These are phyloP conservation scores for Phytophthora sojae DNA, from an alignment of 352 stramenopile species.

Conservation along the genomic window DNA sequence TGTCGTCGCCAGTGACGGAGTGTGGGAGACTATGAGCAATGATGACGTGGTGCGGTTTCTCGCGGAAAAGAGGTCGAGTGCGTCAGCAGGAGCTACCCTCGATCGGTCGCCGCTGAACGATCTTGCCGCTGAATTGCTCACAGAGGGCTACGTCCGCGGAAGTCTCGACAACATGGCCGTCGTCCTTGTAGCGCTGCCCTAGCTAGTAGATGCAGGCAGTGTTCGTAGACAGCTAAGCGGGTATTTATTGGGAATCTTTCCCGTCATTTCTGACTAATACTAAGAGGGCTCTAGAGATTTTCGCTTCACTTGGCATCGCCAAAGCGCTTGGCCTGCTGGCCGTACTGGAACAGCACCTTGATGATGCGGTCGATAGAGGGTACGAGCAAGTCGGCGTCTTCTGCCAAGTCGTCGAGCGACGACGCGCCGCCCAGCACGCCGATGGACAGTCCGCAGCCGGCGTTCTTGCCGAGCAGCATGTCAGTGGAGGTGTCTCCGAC, in stretches of 20 bases:
- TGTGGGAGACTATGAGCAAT: constrained; percentile 79
- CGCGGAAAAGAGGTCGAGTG: constrained; percentile 21
- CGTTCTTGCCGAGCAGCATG: constrained; percentile 83
- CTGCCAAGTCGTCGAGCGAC: constrained; percentile 80
- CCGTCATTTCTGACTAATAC: constrained; percentile 6
- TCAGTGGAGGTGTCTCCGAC: constrained; percentile 89
- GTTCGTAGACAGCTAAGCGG: constrained; percentile 20
- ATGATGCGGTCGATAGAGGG: constrained; percentile 78
- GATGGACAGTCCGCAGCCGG: constrained; percentile 77
- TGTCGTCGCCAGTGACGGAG: constrained; percentile 76
- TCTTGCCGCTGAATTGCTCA: constrained; percentile 80
- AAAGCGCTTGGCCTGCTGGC: constrained; percentile 73
- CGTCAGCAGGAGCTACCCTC: constrained; percentile 41
- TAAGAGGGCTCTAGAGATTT: constrained; percentile 17
- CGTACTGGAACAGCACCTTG: constrained; percentile 88
- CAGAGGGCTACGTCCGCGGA: constrained; percentile 94
- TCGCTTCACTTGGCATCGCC: constrained; percentile 41
- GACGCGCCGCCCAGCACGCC: constrained; percentile 83
- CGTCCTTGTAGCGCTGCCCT: constrained; percentile 47
- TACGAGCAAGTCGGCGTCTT: constrained; percentile 86
- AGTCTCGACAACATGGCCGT: constrained; percentile 96
- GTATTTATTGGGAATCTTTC: constrained; percentile 26
- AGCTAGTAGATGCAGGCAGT: constrained; percentile 6
- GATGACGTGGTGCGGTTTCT: constrained; percentile 62
- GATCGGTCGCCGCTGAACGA: constrained; percentile 56